Evolutionary conservation across 768 basidiomycete species (phyloP).

Genomic region (Bullera alba): DNA sequence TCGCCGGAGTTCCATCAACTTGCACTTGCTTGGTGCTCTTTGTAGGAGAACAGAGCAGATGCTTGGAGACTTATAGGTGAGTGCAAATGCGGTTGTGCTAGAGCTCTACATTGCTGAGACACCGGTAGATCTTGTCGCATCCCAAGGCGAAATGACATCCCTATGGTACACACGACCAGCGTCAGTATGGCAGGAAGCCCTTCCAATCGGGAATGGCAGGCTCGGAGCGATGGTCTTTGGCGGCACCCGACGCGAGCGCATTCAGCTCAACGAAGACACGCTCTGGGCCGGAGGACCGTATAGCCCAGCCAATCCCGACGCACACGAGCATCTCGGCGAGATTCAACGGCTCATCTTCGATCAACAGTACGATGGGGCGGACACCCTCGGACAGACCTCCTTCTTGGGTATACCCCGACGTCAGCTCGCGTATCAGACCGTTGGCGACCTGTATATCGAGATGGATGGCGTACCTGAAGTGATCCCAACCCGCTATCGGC

Average conservation of each 20-base stretch:
- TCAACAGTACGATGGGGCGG: background rate
- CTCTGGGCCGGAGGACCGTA: background rate
- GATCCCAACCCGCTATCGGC: background rate
- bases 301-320: background rate
- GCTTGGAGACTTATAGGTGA: too few relatives aligned
- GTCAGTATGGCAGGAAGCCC: background rate
- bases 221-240: constrained; percentile 4
- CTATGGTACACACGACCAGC: background rate
- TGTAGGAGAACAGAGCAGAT: too few relatives aligned
- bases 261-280: constrained; percentile 7
- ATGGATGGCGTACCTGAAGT: too few relatives aligned
- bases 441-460: too few relatives aligned
- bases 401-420: background rate
- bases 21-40: too few relatives aligned
- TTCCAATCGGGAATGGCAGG: constrained; percentile 1
- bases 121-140: too few relatives aligned
- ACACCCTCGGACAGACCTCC: background rate
- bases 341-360: background rate
- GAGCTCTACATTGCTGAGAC: too few relatives aligned
- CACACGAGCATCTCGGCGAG: background rate
- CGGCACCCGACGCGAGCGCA: background rate
- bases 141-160: too few relatives aligned
- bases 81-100: too few relatives aligned
- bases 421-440: background rate
- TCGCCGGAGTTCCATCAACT: too few relatives aligned